Percentiles rank a stretch among this genome's conserved stretches.
Conservation (phyloP, 257 asterid genomes). For the Phtheirospermum japonicum region DNA sequence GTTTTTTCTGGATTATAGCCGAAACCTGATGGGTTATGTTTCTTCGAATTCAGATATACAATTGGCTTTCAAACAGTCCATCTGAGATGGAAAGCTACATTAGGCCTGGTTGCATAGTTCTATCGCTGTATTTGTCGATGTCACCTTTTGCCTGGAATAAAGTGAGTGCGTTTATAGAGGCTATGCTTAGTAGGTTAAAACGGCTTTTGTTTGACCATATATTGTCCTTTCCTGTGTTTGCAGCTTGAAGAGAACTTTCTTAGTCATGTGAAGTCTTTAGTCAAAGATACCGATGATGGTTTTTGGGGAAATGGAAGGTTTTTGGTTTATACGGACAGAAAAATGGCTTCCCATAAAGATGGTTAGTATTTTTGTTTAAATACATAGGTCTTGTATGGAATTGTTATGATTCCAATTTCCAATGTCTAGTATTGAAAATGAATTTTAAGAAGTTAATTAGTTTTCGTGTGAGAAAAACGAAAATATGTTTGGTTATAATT, state of each 20-base stretch:
- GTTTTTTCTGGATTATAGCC: slow-evolving; percentile 19
- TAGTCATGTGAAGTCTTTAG: slow-evolving; percentile 49
- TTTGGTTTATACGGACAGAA: slow-evolving; percentile 56
- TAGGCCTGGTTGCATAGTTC: slow-evolving; percentile 85
- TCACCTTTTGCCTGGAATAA: slow-evolving; percentile 69
- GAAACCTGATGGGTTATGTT: slow-evolving; percentile 16
- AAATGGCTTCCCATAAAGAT: slow-evolving; percentile 58
- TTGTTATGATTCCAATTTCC: not conserved
- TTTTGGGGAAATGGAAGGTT: slow-evolving; percentile 76
- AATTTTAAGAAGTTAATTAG: too few relatives aligned
- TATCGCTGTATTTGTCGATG: slow-evolving; percentile 80
- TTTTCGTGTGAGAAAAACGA: not conserved
- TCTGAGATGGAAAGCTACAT: slow-evolving; percentile 96
- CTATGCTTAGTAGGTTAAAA: not conserved
- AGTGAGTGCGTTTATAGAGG: slow-evolving; percentile 46
- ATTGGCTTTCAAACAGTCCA: slow-evolving; percentile 85
- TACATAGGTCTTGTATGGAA: not conserved
- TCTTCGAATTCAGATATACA: slow-evolving; percentile 51
- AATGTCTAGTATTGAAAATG: too few relatives aligned
- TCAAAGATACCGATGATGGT: slow-evolving; percentile 44
- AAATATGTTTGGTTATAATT: not conserved
- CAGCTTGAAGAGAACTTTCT: slow-evolving; percentile 73
- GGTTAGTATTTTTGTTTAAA: slow-evolving; percentile 39
- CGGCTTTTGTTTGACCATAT: slow-evolving; percentile 27
- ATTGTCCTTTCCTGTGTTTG: slow-evolving; percentile 24